These are phyloP conservation scores for Coriolopsis trogii DNA, from an alignment of 1,284 basidiomycete species.

Conservation along the genomic window DNA sequence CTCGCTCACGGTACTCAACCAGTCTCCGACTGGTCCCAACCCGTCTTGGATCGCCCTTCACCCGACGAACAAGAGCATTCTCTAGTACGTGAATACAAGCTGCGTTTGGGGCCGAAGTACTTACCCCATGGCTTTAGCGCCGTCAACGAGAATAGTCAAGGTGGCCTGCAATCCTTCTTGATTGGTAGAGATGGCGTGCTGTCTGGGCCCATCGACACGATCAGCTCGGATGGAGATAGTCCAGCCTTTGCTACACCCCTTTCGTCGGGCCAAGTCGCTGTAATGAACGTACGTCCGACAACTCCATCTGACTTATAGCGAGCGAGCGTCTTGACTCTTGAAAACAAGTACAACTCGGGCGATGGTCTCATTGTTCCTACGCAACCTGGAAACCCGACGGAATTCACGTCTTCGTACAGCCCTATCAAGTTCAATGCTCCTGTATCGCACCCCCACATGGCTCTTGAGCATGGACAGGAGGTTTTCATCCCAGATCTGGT, in stretches of 20 bases:
- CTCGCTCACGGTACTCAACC: conserved; percentile 47
- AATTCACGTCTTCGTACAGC: conserved; percentile 45
- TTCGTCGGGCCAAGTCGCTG: conserved; percentile 57
- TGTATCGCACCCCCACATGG: conserved; percentile 67
- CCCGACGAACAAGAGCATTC: conserved; percentile 53
- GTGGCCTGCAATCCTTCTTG: conserved; percentile 59
- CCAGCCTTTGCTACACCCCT: conserved; percentile 57
- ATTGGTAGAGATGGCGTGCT: conserved; percentile 50
- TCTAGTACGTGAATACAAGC: conserved; percentile 49
- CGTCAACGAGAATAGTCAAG: conserved; percentile 50
- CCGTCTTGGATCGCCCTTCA: conserved; percentile 60
- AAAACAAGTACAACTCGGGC: conserved; percentile 56
- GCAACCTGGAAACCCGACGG: conserved; percentile 34
- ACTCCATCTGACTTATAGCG: background rate
- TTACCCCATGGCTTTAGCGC: conserved; percentile 41
- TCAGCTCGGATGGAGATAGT: conserved; percentile 50
- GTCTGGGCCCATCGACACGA: conserved; percentile 47
- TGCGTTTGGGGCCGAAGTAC: background rate
- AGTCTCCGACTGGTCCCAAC: conserved; percentile 52
- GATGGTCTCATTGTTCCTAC: conserved; percentile 59
- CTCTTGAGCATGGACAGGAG: conserved; percentile 52
- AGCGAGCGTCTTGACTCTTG: background rate
- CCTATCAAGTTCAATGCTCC: conserved; percentile 57
- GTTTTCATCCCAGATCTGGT: conserved; percentile 69
- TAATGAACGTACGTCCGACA: conserved; percentile 50